These are phyloP conservation scores for Tricholoma terreum DNA, from an alignment of 768 basidiomycete species.

Conservation along the genomic window DNA sequence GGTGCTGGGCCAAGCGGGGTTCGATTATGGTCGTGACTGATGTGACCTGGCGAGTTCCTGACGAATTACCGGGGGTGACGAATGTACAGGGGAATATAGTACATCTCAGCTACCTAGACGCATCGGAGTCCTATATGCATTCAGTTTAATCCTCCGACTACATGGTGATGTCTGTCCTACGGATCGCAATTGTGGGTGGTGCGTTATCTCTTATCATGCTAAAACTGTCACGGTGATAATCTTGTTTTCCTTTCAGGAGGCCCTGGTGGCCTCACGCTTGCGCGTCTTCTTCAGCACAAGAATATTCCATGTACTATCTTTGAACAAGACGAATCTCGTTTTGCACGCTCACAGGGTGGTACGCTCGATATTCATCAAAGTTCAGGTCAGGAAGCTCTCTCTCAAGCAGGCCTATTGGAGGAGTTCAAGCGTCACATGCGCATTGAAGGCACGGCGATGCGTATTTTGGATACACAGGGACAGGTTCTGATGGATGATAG, in stretches of 20 bases:
- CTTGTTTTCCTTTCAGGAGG: background rate
- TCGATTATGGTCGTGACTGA: no score
- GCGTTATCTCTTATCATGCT: no score
- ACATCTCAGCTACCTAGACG: no score
- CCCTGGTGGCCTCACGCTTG: conserved; percentile 24
- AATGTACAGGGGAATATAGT: no score
- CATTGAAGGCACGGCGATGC: conserved; percentile 13
- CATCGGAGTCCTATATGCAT: no score
- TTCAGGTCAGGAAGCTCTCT: conserved; percentile 22
- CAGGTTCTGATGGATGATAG: conserved; percentile 5
- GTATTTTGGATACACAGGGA: conserved; percentile 14
- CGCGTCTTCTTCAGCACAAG: conserved; percentile 18
- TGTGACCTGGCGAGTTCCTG: no score
- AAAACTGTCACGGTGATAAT: no score
- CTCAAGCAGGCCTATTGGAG: conserved; percentile 21
- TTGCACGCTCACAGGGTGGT: conserved; percentile 22
- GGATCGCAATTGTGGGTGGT: conserved; percentile 19
- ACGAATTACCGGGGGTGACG: no score
- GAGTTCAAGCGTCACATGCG: conserved; percentile 20
- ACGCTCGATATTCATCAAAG: conserved; percentile 25
- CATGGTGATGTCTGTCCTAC: conserved; percentile 10
- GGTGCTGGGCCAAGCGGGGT: no score
- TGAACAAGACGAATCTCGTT: conserved; percentile 20
- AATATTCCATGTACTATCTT: conserved; percentile 15
- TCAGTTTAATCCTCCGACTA: no score